Percentiles rank a stretch among this genome's conserved stretches.
Conservation (phyloP, 768 basidiomycete genomes). For the Butyriboletus loyo region DNA sequence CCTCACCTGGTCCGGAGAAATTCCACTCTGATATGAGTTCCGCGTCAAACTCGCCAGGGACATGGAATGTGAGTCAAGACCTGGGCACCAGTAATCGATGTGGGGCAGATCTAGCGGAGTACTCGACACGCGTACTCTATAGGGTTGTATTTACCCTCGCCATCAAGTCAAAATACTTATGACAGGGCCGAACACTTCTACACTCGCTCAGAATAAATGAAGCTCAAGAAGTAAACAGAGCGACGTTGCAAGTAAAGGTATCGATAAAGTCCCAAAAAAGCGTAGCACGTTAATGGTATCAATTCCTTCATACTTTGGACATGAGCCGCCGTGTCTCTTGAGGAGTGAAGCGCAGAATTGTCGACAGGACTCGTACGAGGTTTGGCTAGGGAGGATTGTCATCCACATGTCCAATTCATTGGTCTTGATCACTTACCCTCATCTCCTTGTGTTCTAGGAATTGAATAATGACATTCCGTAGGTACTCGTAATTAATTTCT, state of each 20-base stretch:
- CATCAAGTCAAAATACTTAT: not conserved
- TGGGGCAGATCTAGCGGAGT: not conserved
- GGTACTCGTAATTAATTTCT: constrained; percentile 92
- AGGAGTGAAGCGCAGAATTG: constrained; percentile 91
- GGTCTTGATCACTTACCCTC: constrained; percentile 61
- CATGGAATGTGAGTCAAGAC: constrained; percentile 37
- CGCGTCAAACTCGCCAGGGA: constrained; percentile 66
- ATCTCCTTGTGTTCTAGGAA: constrained; percentile 99
- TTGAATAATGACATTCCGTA: constrained; percentile 93
- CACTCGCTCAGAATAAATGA: not conserved
- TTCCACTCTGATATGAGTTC: constrained; percentile 70
- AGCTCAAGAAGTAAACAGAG: not conserved
- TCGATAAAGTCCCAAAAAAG: not conserved
- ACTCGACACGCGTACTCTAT: not conserved
- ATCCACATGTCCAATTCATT: not conserved
- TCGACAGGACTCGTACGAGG: constrained; percentile 86
- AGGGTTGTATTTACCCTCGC: not conserved
- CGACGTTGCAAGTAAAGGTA: not conserved
- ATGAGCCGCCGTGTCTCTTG: constrained; percentile 88
- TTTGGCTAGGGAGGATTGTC: constrained; percentile 56
- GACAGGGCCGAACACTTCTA: not conserved
- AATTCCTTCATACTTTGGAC: constrained; percentile 64
- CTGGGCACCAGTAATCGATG: not conserved
- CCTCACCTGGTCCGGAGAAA: constrained; percentile 61
- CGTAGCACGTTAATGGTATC: not conserved